Base-by-base conservation (phyloP, 2,329 filamentous ascomycete species). In the Emergomyces orientalis region DNA sequence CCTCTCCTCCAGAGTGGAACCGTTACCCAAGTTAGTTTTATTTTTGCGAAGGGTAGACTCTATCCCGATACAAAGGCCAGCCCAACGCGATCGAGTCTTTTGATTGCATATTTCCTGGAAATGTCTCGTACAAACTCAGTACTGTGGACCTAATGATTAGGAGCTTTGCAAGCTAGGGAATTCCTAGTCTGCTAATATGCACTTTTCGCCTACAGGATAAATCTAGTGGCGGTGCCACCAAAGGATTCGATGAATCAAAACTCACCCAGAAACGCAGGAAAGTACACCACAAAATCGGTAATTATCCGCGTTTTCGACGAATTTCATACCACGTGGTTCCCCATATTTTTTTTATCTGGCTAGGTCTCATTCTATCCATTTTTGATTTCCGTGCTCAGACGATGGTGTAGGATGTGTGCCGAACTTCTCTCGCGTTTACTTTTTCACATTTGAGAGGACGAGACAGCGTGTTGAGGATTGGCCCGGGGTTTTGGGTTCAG, bases 371-470 rank as follows among this genome's bases (percentile, higher is more conserved):
- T n/a, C n/a, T n/a, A n/a, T n/a, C n/a, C n/a, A n/a, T n/a, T n/a
- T n/a, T n/a, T n/a, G n/a, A n/a, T n/a, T n/a, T n/a, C n/a, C n/a
- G n/a, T n/a, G n/a, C n/a, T n/a, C n/a, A n/a, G n/a, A n/a, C n/a
- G n/a, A n/a, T n/a, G n/a, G n/a, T n/a, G n/a, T n/a, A n/a, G n/a
- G n/a, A n/a, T n/a, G n/a, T n/a, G n/a, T n/a, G n/a, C n/a, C n/a
- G n/a, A n/a, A n/a, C n/a, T n/a, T n/a, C n/a, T n/a, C n/a, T n/a
- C n/a, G n/a, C n/a, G n/a, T n/a, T n/a, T n/a, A n/a, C n/a, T n/a
- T n/a, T n/a, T n/a, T n/a, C n/a, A n/a, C n/a, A n/a, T n/a, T n/a
- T 62, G 87, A 90, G 77, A 90, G 87, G 25, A 86, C 84, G 69
- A 87, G 87, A 2, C 85, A 85, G 0, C 89, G 86, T 1, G 83